Evolutionary conservation across 2,329 filamentous ascomycete genomes (phyloP).

Genomic region (Xylaria sp.): DNA sequence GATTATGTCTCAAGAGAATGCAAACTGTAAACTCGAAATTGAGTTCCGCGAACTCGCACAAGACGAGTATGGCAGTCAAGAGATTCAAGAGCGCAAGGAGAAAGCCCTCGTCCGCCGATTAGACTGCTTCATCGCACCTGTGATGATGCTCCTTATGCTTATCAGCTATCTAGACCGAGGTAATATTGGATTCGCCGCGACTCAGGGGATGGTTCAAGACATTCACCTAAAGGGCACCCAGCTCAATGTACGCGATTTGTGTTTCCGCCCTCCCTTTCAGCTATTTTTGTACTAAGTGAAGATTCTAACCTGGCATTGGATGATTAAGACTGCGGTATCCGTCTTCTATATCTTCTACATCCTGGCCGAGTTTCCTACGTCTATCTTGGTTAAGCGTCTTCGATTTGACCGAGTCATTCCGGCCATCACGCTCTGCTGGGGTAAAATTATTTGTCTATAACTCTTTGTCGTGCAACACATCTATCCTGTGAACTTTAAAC

Average conservation of each 20-base stretch:
- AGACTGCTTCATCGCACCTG: constrained; percentile 36
- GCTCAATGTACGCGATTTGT: constrained; percentile 31
- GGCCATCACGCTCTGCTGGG: constrained; percentile 41
- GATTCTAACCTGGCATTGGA: not conserved
- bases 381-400: constrained; percentile 43
- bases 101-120: constrained; percentile 34
- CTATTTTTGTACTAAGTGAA: not conserved
- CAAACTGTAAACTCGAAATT: constrained; percentile 15
- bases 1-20: constrained; percentile 13
- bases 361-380: constrained; percentile 42
- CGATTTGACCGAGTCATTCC: constrained; percentile 44
- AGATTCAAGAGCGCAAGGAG: constrained; percentile 25
- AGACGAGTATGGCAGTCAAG: constrained; percentile 8
- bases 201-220: constrained; percentile 42
- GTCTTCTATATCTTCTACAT: constrained; percentile 45
- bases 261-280: not conserved
- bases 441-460: constrained; percentile 10
- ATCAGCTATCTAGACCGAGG: constrained; percentile 44
- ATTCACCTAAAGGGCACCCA: constrained; percentile 38
- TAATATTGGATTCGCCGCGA: constrained; percentile 45
- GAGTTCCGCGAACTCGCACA: constrained; percentile 18
- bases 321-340: constrained; percentile 40
- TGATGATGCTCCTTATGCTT: constrained; percentile 37
- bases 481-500: not conserved
- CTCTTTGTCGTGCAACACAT: not conserved